phyloP scores from a whole-genome alignment of 2,329 filamentous ascomycete genomes.

The Neophaeococcomyces mojaviensis region DNA sequence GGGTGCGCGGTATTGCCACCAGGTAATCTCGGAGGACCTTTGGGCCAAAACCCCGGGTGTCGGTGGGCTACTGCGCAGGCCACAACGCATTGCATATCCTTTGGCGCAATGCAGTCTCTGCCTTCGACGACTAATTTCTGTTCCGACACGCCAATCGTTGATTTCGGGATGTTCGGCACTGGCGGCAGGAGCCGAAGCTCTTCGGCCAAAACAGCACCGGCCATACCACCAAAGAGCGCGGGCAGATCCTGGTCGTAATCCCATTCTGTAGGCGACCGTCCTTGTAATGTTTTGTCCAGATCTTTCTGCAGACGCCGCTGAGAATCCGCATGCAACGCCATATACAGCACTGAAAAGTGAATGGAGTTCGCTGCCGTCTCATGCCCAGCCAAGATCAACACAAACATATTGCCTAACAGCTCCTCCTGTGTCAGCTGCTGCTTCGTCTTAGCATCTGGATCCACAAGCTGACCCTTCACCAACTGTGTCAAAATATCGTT shows the following conservation, averaged over 20 bases:
- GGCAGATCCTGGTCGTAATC: constrained; percentile 61
- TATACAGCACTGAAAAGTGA: constrained; percentile 61
- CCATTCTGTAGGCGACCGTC: constrained; percentile 49
- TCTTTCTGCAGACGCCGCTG: constrained; percentile 63
- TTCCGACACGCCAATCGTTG: constrained; percentile 31
- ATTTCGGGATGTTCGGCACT: constrained; percentile 65
- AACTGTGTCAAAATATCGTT: constrained; percentile 52
- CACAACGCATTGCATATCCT: constrained; percentile 49
- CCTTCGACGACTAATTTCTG: constrained; percentile 57
- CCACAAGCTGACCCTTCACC: constrained; percentile 35
- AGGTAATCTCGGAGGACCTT: constrained; percentile 33
- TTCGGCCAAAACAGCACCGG: constrained; percentile 71
- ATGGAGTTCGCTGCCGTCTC: constrained; percentile 72
- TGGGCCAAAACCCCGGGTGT: constrained; percentile 67
- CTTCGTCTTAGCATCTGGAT: constrained; percentile 25
- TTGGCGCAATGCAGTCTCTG: constrained; percentile 51
- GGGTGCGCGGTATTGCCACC: constrained; percentile 28
- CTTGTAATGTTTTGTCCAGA: constrained; percentile 54
- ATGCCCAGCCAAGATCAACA: constrained; percentile 63
- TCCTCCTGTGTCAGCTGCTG: constrained; percentile 17
- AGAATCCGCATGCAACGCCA: constrained; percentile 57
- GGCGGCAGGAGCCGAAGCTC: constrained; percentile 66
- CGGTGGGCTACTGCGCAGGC: constrained; percentile 51
- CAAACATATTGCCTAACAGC: constrained; percentile 32
- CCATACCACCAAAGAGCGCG: constrained; percentile 59